These are phyloP conservation scores for Aspergillus chevalieri DNA, from an alignment of 2,329 filamentous ascomycete genomes.

Conservation along the genomic window DNA sequence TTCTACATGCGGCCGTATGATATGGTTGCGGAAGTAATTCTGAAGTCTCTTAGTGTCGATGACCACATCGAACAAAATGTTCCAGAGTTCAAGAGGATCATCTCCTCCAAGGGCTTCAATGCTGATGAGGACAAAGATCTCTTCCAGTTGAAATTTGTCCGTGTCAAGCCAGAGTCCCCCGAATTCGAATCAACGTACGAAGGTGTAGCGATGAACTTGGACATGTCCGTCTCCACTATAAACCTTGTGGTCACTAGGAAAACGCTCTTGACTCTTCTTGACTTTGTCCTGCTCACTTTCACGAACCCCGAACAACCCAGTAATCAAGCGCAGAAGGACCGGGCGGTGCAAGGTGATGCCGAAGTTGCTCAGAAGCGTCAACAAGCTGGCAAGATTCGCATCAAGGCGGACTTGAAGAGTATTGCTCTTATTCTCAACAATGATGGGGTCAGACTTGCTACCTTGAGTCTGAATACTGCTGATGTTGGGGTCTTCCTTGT, in stretches of 20 bases:
- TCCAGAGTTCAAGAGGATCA: constrained; percentile 91
- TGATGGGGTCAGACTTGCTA: constrained; percentile 90
- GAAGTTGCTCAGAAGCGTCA: constrained; percentile 22
- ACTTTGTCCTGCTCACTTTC: constrained; percentile 92
- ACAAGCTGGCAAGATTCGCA: constrained; percentile 69
- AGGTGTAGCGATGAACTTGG: constrained; percentile 87
- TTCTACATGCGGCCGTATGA: constrained; percentile 86
- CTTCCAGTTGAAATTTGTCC: constrained; percentile 81
- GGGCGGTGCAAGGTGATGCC: constrained; percentile 19
- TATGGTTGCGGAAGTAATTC: constrained; percentile 84
- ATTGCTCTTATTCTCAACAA: constrained; percentile 95
- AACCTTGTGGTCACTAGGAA: constrained; percentile 91
- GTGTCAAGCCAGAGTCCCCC: constrained; percentile 83
- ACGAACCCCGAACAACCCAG: constrained; percentile 55
- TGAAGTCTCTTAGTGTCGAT: constrained; percentile 81
- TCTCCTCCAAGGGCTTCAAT: constrained; percentile 76
- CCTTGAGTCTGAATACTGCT: constrained; percentile 83
- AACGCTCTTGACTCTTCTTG: constrained; percentile 83
- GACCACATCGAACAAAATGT: constrained; percentile 87
- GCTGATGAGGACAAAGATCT: constrained; percentile 70
- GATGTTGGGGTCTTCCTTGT: constrained; percentile 85
- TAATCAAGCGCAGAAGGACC: constrained; percentile 28
- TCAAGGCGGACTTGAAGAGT: constrained; percentile 88
- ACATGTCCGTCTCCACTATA: constrained; percentile 87
- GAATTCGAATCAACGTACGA: constrained; percentile 91